Evolutionary conservation across 192 early-diverging fungal species (phyloP), one percentile per base, ranked within the genome.

Genomic region (Linnemannia schmuckeri): DNA sequence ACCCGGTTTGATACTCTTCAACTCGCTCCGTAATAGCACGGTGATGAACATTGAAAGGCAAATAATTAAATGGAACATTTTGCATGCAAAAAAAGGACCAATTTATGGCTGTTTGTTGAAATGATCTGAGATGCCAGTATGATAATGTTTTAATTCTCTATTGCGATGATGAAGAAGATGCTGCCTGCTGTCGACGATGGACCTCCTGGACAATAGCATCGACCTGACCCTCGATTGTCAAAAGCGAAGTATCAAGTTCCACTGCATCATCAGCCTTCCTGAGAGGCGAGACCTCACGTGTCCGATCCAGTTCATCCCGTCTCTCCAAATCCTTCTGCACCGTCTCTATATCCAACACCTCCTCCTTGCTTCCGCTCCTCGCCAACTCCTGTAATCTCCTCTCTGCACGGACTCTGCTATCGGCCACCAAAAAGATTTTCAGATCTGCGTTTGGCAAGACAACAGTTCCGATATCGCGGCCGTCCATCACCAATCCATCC

Each of bases 401-500:
- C 75, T 92, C 89, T 7, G 96, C 96, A 4, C 96, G 89, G 1
- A 95, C 89, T 61, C 88, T 87, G 35, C 91, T 88, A 70, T 92
- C 91, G 3, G 95, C 95, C 17, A 93, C 91, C 13, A 97, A 86
- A 75, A 93, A 97, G 10, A 97, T 87, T 71, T 97, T 97, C 10
- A 96, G 89, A 49, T 97, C 92, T 0, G 96, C 96, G 70, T 93
- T 82, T 0, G 96, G 95, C 41, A 96, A 90, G 2, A 97, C 92
- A 0, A 92, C 91, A 0, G 95, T 94, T 13, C 96, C 95, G 72
- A 96, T 95, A 83, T 97, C 96, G 1, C 96, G 85, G 9, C 96
- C 96, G 85, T 97, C 96, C 94, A 97, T 96, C 18, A 97, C 95
- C 46, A 96, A 77, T n/a, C 95, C 95, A 74, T 71, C 42, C 52